Evolutionary conservation across 495 filamentous ascomycete genomes (phyloP), one percentile per base, ranked within the genome.

Genomic region (Trichocladium uniseriatum): DNA sequence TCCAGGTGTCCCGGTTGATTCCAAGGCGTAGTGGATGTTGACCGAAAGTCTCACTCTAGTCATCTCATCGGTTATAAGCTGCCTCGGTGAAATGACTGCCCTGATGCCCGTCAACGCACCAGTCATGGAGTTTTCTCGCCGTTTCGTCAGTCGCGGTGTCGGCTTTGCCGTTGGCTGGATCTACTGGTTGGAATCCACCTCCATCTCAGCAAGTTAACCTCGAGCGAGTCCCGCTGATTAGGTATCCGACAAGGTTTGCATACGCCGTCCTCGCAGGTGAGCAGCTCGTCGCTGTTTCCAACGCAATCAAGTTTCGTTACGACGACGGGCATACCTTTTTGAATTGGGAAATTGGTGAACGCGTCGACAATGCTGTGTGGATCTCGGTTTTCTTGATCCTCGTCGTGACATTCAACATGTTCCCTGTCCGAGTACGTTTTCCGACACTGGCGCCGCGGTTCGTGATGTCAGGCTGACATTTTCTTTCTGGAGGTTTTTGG

Each of bases 91-190:
- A 43, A 76, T 77, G 72, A 75, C 71, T 13, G 69, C 72, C 8
- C 52, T 75, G 28, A 69, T 77, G 57, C 72, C 72, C 10, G 70
- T 77, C 34, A 73, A 70, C 47, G 72, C 70, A 19, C 67, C 72
- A 5, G 59, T 75, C 2, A 71, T 74, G 60, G 72, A 76, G 49
- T 76, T 75, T 55, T 63, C 72, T 5, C 60, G 71, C 6, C 64
- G 72, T 3, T 76, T 72, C 50, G 51, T 77, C 7, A 70, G 74
- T 46, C 57, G 63, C 39, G 67, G 68, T 16, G 62, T 77, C 38
- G 74, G 74, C 8, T 75, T 72, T 61, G 71, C 70, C 8, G 65
- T 69, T n/a, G 74, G 72, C 0, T 81, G 74, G 74, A 70, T 74
- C 38, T 74, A 75, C 36, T 81, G 77, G 77, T 76, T 43, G 51